Evolutionary conservation across 495 filamentous ascomycete species (phyloP).

Genomic region (Penicillium cinerascens): DNA sequence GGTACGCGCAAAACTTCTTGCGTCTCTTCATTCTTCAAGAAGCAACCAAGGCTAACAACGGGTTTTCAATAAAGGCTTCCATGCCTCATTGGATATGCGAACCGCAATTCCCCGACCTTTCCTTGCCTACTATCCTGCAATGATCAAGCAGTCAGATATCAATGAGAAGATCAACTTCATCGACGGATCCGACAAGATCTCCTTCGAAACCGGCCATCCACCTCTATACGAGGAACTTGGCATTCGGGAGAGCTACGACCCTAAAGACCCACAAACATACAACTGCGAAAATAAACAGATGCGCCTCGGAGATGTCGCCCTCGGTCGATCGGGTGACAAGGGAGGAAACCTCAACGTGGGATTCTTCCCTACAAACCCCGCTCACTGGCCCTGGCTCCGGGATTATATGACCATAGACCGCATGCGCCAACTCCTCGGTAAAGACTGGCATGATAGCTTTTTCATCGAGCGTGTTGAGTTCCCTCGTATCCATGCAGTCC

Average conservation of each 20-base stretch:
- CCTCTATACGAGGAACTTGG: neutral
- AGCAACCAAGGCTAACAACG: neutral
- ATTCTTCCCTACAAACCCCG: slow-evolving; percentile 34
- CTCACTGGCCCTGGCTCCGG: slow-evolving; percentile 46
- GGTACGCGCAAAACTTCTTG: slow-evolving; percentile 8
- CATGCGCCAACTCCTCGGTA: slow-evolving; percentile 32
- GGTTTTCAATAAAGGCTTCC: slow-evolving; percentile 20
- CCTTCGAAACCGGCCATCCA: slow-evolving; percentile 17
- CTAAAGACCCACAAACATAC: no score
- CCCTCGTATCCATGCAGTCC: slow-evolving; percentile 34
- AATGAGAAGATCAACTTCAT: slow-evolving; percentile 23
- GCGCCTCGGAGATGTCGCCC: slow-evolving; percentile 38
- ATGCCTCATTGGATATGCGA: slow-evolving; percentile 25
- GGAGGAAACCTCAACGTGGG: slow-evolving; percentile 48
- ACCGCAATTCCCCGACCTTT: slow-evolving; percentile 29
- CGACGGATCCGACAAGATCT: neutral
- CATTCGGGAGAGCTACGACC: no score
- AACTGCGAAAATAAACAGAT: no score
- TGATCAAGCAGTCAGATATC: slow-evolving; percentile 22
- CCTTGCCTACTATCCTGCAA: slow-evolving; percentile 33
- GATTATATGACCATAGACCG: slow-evolving; percentile 34
- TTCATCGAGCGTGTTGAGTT: slow-evolving; percentile 49
- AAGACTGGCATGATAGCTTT: slow-evolving; percentile 30
- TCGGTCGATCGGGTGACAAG: slow-evolving; percentile 50
- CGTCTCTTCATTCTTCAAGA: neutral